These are phyloP conservation scores for Narthecium ossifragum DNA, from an alignment of 106 monocot species.

Conservation along the genomic window DNA sequence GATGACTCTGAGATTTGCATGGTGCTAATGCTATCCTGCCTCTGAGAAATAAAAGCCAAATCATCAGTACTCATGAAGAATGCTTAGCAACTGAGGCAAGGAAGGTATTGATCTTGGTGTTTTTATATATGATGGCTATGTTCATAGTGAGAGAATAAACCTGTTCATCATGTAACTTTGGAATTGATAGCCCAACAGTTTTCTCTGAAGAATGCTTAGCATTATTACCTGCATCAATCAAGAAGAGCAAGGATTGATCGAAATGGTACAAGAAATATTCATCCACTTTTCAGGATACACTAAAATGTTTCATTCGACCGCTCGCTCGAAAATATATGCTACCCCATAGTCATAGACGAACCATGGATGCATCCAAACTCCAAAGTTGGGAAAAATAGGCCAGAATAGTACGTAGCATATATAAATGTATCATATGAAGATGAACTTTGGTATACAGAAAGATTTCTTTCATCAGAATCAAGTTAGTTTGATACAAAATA, in stretches of 20 bases:
- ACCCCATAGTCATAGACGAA: background rate
- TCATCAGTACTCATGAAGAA: background rate
- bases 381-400: background rate
- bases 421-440: too few species aligned
- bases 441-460: too few species aligned
- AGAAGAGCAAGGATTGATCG: background rate
- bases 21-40: background rate
- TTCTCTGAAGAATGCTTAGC: background rate
- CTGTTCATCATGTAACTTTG: background rate
- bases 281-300: background rate
- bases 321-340: background rate
- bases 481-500: background rate
- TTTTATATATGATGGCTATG: background rate
- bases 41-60: background rate
- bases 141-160: background rate
- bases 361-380: background rate
- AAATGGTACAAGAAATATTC: constrained; percentile 6
- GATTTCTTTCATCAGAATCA: too few species aligned
- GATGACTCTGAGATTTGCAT: background rate
- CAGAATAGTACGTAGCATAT: background rate
- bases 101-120: background rate
- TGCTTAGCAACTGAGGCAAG: background rate
- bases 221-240: background rate
- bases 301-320: background rate
- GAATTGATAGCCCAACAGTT: background rate